These are phyloP conservation scores for Colletotrichum sp. DNA, from an alignment of 2,329 filamentous ascomycete species.

Conservation along the genomic window DNA sequence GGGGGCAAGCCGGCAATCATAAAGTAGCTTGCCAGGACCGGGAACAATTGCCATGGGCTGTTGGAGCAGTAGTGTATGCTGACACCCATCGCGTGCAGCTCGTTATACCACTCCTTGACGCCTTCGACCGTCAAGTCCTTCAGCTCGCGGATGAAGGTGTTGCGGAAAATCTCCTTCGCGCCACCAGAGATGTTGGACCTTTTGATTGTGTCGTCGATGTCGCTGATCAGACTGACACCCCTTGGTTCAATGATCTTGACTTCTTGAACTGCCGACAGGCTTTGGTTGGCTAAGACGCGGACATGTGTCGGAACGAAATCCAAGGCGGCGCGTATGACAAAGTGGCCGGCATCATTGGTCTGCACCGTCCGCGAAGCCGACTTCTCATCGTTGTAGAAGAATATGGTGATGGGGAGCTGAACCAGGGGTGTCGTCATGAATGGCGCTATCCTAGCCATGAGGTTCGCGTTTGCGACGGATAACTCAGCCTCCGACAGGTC, in stretches of 20 bases:
- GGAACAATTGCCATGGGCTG: conserved; percentile 96
- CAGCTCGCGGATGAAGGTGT: conserved; percentile 90
- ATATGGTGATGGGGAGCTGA: conserved; percentile 81
- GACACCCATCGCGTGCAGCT: conserved; percentile 79
- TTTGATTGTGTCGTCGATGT: conserved; percentile 98
- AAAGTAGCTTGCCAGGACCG: conserved; percentile 86
- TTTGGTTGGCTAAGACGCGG: conserved; percentile 83
- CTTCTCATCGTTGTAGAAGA: conserved; percentile 88
- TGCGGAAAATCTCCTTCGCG: conserved; percentile 92
- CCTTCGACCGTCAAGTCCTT: conserved; percentile 82
- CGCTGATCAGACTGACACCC: conserved; percentile 92
- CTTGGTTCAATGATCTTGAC: conserved; percentile 76
- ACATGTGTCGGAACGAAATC: conserved; percentile 92
- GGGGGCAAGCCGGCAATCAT: conserved; percentile 78
- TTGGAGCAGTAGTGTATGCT: conserved; percentile 98
- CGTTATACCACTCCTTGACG: conserved; percentile 87
- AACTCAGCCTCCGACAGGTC: conserved; percentile 80
- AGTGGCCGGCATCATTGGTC: conserved; percentile 91
- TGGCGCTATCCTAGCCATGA: conserved; percentile 86
- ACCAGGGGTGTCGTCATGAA: conserved; percentile 87
- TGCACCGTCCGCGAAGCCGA: conserved; percentile 84
- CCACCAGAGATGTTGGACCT: conserved; percentile 88
- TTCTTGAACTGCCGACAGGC: conserved; percentile 79
- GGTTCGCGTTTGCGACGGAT: conserved; percentile 78
- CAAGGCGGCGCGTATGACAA: conserved; percentile 77